Base-by-base conservation (phyloP, 2,329 filamentous ascomycete genomes). In the Hansfordia pulvinata region DNA sequence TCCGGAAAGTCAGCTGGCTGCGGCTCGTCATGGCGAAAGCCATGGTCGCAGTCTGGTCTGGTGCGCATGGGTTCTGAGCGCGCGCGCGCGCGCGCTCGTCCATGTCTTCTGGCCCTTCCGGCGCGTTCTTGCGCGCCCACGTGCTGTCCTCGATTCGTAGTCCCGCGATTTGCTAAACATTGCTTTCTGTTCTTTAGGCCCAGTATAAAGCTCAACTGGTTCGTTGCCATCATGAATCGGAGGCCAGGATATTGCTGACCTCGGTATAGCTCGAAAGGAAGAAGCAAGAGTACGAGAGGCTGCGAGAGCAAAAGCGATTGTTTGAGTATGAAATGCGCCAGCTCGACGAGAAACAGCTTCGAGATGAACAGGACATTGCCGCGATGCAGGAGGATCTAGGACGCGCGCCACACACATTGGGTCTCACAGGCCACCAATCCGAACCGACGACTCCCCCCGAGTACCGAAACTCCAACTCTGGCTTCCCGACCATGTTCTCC, bases 401-500 rank as follows among this genome's bases (percentile, higher is more conserved):
- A 21, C 60, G 69, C 36, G 63, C 64, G 31, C n/a, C n/a, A n/a
- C 57, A 52, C 38, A 49, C 38, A 42, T 60, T 53, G 31, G 49
- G 64, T 42, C 54, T 64, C 34, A 63, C 73, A 33, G 81, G 81
- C 28, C 80, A 86, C 43, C 82, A 92, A 48, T 93, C 83, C 41
- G 88, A 96, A 56, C 90, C 90, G 10, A 94, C 90, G 2, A 98
- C 90, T 13, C 90, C 90, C 13, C 90, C 90, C 17, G 90, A 96
- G 52, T 88, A 90, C 51, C 77, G 76, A 41, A 84, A 93, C 37
- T 73, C 58, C 9, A 52, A 52, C 31, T 62, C 71, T 34, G 77
- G 76, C 22, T 88, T 93, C 43, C 75, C 80, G 30, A 75, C 74
- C 43, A 74, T 80, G 38, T 81, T 90, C 47, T 84, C 83, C 29